Evolutionary conservation across 306 rosid species (phyloP), one percentile per base, ranked within the genome.

Genomic region (Hippophae rhamnoides): DNA sequence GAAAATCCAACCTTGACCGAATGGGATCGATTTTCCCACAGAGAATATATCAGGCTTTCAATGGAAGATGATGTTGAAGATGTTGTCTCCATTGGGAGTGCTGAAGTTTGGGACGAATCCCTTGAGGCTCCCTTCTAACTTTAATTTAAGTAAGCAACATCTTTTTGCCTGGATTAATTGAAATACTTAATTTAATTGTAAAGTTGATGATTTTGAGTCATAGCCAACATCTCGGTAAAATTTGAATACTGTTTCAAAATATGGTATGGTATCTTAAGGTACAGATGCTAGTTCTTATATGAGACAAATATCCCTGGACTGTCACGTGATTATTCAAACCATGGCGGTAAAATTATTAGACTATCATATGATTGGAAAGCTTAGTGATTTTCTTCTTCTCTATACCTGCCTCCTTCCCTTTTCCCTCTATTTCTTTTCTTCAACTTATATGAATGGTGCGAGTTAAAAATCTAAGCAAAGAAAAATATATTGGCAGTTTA

Each of bases 21-120:
- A 61, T 93, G 99, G 99, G 99, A 93, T 66, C 99, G 99, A 55
- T 93, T 88, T 79, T 97, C 99, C 9, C 99, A 93, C 75, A 86
- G 99, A 78, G 99, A 93, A 79, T 93, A 93, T 77, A 93, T 88
- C 54, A 86, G 99, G 72, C 99, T 93, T 74, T 93, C 99, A 49
- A 93, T 93, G 99, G 99, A 93, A 79, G 99, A 93, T 84, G 99
- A 93, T 69, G 99, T 88, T 63, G 99, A 93, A 84, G 99, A 93
- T 70, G 38, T 27, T 27, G 99, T 76, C 73, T 93, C 99, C 62
- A 93, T 88, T 53, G 99, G 99, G 56, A 93, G 99, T 69, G 97
- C 97, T 13, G 99, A 93, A 77, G 95, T 86, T 72, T 93, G 99
- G 99, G 99, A 88, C 62, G 99, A 93, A 68, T 93, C 99, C 27